Base-by-base conservation (phyloP, 75 land plant genomes). In the Selaginella tamariscina region DNA sequence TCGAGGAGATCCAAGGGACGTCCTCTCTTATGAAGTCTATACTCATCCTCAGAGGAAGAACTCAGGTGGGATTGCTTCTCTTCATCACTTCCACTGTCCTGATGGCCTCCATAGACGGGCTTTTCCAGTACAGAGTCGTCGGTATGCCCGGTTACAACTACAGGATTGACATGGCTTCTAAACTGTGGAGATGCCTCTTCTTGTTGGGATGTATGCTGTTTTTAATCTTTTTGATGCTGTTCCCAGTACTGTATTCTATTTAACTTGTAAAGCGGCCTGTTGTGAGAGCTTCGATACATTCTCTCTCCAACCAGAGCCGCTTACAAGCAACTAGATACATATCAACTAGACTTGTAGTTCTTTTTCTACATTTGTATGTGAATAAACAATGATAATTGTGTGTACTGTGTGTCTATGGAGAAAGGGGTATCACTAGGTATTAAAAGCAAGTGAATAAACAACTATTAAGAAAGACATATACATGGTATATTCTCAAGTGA, bases 221-320 rank as follows among this genome's bases (percentile, higher is more conserved):
- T 80, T 89, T 67, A 79, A 80, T 56, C 83, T 92, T 11, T 75
- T 88, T 33, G 93, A 92, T 78, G 82, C 82, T 21, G 86, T 92
- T 77, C 86, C 86, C 92, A 81, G 80, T 70, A 76, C 81, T 2
- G 89, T 92, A 33, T 88, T 92, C 75, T 92, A 88, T 69, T 86
- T 82, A 82, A 83, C 86, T 15, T 92, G 93, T 70, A 79, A 81
- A 59, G 83, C 82, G 23, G 76, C 72, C 0, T 54, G 62, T 30
- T 56, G 72, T 54, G 87, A 72, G 22, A 66, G 70, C 56, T 31
- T 73, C 54, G 72, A 73, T 24, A n/a, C 29, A 65, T 30, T 68
- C 26, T 22, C 49, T 24, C 68, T 68, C 23, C 66, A 70, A 20
- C 21, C 49, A 39, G 49, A 5, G 15, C 11, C 49, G 49, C 49